Percentiles rank a stretch among this genome's conserved stretches.
These are phyloP conservation scores for Aspergillus heteromorphus DNA, from an alignment of 495 filamentous ascomycete genomes.

Conservation along the genomic window DNA sequence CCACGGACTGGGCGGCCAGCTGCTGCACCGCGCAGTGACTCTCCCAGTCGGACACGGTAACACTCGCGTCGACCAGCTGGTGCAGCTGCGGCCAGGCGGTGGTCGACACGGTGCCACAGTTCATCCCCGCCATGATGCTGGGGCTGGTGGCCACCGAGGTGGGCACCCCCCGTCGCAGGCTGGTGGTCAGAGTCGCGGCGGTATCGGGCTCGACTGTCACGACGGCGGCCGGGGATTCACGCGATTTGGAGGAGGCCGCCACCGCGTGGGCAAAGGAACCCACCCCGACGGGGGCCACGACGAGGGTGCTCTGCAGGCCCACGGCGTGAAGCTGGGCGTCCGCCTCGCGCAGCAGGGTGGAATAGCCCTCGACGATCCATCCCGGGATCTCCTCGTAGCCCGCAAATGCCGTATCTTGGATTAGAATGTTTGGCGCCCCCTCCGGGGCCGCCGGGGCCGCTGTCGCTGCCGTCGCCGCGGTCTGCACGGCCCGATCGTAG, in stretches of 20 bases:
- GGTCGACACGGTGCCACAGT: conserved; percentile 60
- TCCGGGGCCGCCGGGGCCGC: conserved; percentile 32
- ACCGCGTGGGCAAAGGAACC: conserved; percentile 62
- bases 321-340: conserved; percentile 46
- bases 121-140: conserved; percentile 65
- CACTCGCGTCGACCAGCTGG: conserved; percentile 50
- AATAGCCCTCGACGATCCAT: conserved; percentile 72
- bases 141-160: conserved; percentile 40
- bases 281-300: conserved; percentile 58
- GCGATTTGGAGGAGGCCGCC: conserved; percentile 50
- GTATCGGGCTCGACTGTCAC: conserved; percentile 60
- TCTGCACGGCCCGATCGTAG: conserved; percentile 56
- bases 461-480: conserved; percentile 33
- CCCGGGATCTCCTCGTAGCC: conserved; percentile 58
- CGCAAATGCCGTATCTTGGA: conserved; percentile 60
- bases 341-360: conserved; percentile 59
- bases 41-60: conserved; percentile 53
- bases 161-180: conserved; percentile 40
- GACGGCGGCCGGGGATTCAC: conserved; percentile 28
- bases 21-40: conserved; percentile 47
- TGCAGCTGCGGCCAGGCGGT: conserved; percentile 56
- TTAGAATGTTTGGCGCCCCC: conserved; percentile 40
- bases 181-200: conserved; percentile 53
- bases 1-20: conserved; percentile 38
- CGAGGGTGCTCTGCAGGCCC: conserved; percentile 28